phyloP scores from a whole-genome alignment of 805 yeast species.

The Starmerella floris region DNA sequence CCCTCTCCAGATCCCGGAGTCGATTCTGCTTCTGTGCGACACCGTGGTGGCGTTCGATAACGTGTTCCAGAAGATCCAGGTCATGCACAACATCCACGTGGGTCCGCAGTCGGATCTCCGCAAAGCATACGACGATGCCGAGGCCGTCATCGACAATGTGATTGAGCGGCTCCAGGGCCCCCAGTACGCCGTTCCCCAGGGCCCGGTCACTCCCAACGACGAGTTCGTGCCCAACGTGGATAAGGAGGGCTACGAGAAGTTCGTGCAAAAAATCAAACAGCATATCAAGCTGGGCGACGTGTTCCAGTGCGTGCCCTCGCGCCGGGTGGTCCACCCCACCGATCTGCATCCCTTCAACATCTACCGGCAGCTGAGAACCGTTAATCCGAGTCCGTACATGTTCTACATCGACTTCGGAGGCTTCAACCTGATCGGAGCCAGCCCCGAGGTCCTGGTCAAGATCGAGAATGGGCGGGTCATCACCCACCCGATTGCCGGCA shows the following conservation, averaged over 20 bases:
- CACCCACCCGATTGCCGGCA: constrained; percentile 98
- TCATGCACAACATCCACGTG: constrained; percentile 59
- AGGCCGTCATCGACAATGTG: constrained; percentile 36
- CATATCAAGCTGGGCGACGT: constrained; percentile 88
- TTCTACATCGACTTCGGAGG: constrained; percentile 74
- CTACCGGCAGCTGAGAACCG: constrained; percentile 85
- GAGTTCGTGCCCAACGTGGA: constrained; percentile 80
- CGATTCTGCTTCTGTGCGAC: constrained; percentile 82
- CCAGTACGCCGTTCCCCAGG: constrained; percentile 52
- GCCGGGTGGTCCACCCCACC: constrained; percentile 90
- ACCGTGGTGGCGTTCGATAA: constrained; percentile 84
- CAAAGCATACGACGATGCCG: constrained; percentile 45
- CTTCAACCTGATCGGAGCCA: constrained; percentile 93
- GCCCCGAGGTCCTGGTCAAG: constrained; percentile 87
- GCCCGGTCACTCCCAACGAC: constrained; percentile 52
- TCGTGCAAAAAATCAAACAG: constrained; percentile 58
- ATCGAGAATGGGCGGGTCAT: constrained; percentile 66
- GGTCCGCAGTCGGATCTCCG: constrained; percentile 28
- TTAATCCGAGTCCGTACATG: constrained; percentile 94
- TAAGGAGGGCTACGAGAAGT: constrained; percentile 78
- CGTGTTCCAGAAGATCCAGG: constrained; percentile 84
- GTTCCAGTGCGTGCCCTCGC: constrained; percentile 97
- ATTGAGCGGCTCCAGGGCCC: constrained; percentile 32
- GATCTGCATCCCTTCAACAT: constrained; percentile 92
- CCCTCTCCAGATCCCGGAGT: constrained; percentile 75